These are phyloP conservation scores for Gypsophila paniculata DNA, from an alignment of 179 eudicot genomes.

Conservation along the genomic window DNA sequence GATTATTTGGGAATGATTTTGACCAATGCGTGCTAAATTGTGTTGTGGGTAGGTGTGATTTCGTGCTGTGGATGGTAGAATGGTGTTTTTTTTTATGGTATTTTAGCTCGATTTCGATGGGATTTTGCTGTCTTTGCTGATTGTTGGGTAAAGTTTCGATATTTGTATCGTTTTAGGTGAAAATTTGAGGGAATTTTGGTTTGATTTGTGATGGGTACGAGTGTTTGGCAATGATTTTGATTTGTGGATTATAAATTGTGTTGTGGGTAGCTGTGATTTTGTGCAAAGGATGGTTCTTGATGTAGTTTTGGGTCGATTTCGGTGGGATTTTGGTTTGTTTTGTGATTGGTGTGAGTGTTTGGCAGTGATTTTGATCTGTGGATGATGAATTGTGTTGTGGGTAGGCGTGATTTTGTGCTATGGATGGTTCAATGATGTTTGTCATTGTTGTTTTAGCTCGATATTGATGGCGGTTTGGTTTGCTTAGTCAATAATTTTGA, in stretches of 20 bases:
- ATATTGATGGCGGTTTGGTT: no score
- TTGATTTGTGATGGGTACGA: no score
- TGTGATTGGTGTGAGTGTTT: no score
- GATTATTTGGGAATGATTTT: no score
- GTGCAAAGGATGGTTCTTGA: not conserved
- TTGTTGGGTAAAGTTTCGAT: no score
- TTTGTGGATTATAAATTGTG: not conserved
- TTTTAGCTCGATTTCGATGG: not conserved
- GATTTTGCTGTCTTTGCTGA: no score
- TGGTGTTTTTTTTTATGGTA: no score
- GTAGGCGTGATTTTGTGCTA: slow-evolving; percentile 7
- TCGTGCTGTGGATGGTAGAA: not conserved
- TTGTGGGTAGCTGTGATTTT: slow-evolving; percentile 14
- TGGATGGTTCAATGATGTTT: not conserved
- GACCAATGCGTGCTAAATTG: no score
- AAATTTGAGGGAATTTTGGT: no score
- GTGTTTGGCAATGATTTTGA: not conserved
- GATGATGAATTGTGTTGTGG: slow-evolving; percentile 7
- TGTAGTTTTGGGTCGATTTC: no score
- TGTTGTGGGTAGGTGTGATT: not conserved
- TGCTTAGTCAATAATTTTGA: not conserved
- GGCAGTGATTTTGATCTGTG: not conserved
- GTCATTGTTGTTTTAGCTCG: not conserved
- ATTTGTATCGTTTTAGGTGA: no score
- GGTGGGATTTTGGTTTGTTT: no score